Conservation (phyloP, 305 asterid genomes). For the Fraxinus latifolia region DNA sequence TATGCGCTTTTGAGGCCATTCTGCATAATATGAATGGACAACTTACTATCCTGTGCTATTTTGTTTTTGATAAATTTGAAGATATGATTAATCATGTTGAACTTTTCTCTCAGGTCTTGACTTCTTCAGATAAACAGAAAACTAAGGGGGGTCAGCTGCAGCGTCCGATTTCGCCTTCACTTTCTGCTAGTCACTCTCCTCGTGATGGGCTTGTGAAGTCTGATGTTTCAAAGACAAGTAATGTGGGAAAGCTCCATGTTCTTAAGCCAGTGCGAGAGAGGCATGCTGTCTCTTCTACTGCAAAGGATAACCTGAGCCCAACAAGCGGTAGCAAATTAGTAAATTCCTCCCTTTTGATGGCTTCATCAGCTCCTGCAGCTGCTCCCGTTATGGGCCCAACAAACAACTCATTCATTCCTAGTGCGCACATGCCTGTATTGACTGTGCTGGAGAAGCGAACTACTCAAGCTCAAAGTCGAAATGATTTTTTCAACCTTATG, state of each 20-base stretch:
- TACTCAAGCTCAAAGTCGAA: conserved; percentile 79
- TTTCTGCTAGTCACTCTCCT: conserved; percentile 45
- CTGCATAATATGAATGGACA: neutral
- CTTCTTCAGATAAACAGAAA: conserved; percentile 72
- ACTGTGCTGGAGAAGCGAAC: conserved; percentile 66
- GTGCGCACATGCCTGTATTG: conserved; percentile 50
- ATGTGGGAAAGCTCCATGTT: conserved; percentile 69
- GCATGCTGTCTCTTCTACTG: conserved; percentile 47
- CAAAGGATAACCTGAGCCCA: conserved; percentile 52
- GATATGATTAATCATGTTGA: conserved; percentile 15
- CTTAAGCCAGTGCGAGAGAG: conserved; percentile 63
- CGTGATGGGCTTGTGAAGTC: conserved; percentile 48
- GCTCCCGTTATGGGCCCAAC: conserved; percentile 36
- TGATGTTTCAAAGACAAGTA: conserved; percentile 52
- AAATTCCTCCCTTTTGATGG: conserved; percentile 34
- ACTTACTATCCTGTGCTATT: neutral
- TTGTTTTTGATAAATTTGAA: conserved; percentile 7
- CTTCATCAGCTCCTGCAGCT: conserved; percentile 38
- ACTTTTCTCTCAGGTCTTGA: conserved; percentile 43
- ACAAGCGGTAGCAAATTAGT: conserved; percentile 34
- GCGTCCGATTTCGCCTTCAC: conserved; percentile 43
- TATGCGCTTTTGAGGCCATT: neutral
- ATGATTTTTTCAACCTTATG: conserved; percentile 77
- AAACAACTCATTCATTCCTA: conserved; percentile 31
- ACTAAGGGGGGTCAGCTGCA: conserved; percentile 56